phyloP scores from a whole-genome alignment of 2,329 filamentous ascomycete genomes.

The Calonectria leucothoes region DNA sequence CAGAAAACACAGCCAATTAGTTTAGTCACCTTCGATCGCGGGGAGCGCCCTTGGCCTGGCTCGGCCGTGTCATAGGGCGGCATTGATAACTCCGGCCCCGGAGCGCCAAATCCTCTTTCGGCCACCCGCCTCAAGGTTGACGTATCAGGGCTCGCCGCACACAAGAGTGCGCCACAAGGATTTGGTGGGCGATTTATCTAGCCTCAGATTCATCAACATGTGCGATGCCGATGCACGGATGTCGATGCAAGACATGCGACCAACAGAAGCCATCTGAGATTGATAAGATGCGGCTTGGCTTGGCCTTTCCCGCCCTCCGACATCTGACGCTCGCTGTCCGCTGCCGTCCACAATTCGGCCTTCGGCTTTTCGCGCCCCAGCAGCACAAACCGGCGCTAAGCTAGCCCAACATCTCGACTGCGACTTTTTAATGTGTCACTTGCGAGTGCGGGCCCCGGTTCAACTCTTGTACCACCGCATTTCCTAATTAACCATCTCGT shows the following conservation, averaged over 20 bases:
- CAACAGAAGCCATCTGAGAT: neutral
- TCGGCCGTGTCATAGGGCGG: neutral
- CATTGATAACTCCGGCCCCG: neutral
- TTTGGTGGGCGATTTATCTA: neutral
- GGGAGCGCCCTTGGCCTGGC: neutral
- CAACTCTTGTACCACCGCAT: neutral
- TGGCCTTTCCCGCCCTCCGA: neutral
- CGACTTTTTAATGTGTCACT: conserved; percentile 20
- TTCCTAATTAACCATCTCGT: neutral
- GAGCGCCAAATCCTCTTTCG: neutral
- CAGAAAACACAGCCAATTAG: neutral
- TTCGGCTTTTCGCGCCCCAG: conserved; percentile 13
- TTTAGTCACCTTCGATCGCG: neutral
- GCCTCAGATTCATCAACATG: neutral
- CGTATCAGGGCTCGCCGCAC: neutral
- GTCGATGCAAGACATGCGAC: neutral
- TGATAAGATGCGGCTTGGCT: conserved; percentile 12
- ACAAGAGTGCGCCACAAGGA: neutral
- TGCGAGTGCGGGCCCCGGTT: conserved; percentile 6
- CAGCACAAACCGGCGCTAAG: conserved; percentile 14
- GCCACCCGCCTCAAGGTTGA: neutral
- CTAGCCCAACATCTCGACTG: neutral
- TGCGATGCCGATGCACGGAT: neutral
- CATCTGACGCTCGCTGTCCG: neutral
- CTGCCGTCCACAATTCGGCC: neutral